phyloP scores from a whole-genome alignment of 192 early-diverging fungal species.

The Geosiphon pyriformis region DNA sequence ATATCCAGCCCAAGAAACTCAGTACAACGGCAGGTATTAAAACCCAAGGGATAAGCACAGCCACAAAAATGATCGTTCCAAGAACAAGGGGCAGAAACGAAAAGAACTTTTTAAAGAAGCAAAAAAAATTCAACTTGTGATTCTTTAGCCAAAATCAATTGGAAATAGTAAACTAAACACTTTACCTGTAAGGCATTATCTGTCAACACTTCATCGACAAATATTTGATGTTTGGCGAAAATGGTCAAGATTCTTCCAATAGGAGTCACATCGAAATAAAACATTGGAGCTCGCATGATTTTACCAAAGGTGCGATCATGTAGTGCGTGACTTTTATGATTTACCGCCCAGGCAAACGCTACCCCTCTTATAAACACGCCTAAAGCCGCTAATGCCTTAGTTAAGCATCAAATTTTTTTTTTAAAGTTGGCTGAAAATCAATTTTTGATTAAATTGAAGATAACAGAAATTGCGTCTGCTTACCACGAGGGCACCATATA shows the following conservation, averaged over 20 bases:
- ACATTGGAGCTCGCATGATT: constrained; percentile 63
- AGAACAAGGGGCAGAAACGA: constrained; percentile 33
- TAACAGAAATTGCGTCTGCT: no score
- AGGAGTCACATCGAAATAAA: constrained; percentile 66
- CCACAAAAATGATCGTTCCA: constrained; percentile 54
- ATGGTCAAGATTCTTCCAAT: constrained; percentile 64
- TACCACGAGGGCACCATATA: constrained; percentile 51
- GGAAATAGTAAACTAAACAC: no score
- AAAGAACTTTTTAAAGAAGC: constrained; percentile 23
- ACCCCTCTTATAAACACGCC: constrained; percentile 52
- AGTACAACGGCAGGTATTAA: constrained; percentile 45
- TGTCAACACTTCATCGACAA: constrained; percentile 36
- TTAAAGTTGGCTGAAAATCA: no score
- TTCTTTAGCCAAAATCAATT: no score
- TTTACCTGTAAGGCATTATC: constrained; percentile 32
- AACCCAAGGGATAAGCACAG: constrained; percentile 59
- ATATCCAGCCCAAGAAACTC: constrained; percentile 33
- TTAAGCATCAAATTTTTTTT: no score
- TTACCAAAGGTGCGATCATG: constrained; percentile 53
- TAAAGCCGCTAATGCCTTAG: constrained; percentile 35
- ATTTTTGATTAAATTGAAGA: no score
- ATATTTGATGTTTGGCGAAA: constrained; percentile 41
- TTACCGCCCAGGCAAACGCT: constrained; percentile 43
- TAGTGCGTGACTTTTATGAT: constrained; percentile 48
- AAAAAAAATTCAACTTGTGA: no score